Evolutionary conservation across 202 grass and related monocot genomes (phyloP).

Genomic region (Cymbopogon flexuosus): DNA sequence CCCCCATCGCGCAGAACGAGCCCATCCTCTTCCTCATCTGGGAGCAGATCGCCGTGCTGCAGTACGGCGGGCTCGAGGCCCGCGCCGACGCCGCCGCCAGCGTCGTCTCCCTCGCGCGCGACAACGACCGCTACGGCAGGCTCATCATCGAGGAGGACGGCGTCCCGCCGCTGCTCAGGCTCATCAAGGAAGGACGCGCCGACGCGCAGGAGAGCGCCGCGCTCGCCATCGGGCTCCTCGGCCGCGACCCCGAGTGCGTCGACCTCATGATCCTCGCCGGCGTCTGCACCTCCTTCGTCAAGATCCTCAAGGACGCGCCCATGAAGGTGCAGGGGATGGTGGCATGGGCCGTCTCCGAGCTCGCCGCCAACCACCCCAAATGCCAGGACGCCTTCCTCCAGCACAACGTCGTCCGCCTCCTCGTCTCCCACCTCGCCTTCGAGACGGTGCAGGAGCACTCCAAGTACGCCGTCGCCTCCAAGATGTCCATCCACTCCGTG

Average conservation of each 20-base stretch:
- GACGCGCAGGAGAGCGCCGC: conserved; percentile 87
- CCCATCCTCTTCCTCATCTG: conserved; percentile 97
- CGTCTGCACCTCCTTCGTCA: conserved; percentile 70
- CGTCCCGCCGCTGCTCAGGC: conserved; percentile 61
- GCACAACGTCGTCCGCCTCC: conserved; percentile 74
- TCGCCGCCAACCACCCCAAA: conserved; percentile 67
- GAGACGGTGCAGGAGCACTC: conserved; percentile 95
- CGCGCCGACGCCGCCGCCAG: conserved; percentile 81
- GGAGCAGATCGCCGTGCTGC: conserved; percentile 91
- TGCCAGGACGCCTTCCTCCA: conserved; percentile 79
- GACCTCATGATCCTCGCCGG: conserved; percentile 87
- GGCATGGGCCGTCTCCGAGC: conserved; percentile 86
- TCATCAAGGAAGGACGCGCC: conserved; percentile 72
- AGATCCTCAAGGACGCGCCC: conserved; percentile 79
- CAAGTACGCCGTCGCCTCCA: conserved; percentile 72
- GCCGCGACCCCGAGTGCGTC: conserved; percentile 64
- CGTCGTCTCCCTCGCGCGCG: conserved; percentile 82
- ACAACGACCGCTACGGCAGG: conserved; percentile 80
- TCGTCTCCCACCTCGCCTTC: conserved; percentile 80
- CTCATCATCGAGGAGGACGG: conserved; percentile 98
- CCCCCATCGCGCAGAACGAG: conserved; percentile 92
- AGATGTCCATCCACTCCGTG: conserved; percentile 71
- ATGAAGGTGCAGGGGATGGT: conserved; percentile 99
- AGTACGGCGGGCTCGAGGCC: conserved; percentile 54
- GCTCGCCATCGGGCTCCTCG: conserved; percentile 72